Evolutionary conservation across 768 basidiomycete genomes (phyloP), one percentile per base, ranked within the genome.

Genomic region (Tremella fuciformis): DNA sequence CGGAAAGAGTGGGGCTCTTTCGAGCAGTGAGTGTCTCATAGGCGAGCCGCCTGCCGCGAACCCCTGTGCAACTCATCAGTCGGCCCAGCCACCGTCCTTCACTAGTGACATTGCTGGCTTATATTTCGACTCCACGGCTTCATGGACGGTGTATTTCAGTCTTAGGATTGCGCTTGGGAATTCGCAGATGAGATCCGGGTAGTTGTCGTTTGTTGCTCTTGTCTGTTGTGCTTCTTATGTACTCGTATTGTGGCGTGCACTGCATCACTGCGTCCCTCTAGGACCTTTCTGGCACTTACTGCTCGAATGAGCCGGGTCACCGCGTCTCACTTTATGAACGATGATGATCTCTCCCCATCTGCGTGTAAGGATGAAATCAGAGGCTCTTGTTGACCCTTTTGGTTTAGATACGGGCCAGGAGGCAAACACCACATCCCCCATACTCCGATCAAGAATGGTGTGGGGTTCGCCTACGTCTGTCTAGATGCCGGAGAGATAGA

Each of bases 391-490:
- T 13, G 24, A 2, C 83, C 83, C 0, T 81, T 76, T 56, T 81
- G 84, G 1, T 85, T 86, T 69, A 86, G 83, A 0, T 84, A 86
- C 0, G 86, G 86, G 13, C 83, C 81, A 15, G 84, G 77, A 3
- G 85, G 84, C 80, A 86, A 82, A 65, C 84, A 77, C 63, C 82
- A 80, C 78, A 82, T 84, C 0, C 85, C 80, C 6, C 77, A 60
- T 38, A 84, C 13, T 2, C 83, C 85, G 56, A 84, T 77, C 3
- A 71, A n/a, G 9, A 83, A 74, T 0, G 85, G 84, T 8, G 83
- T 47, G 19, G 78, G 66, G 13, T 83, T 84, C 69, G 64, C 63
- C 16, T 69, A 11, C 11, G 29, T 34, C 29, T 6, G 29, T 34
- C 29, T 34, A 11, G 29, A 34, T 34, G 29, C 29, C 6, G 29